Conservation (phyloP, 768 basidiomycete genomes). For the Pluteus cervinus region DNA sequence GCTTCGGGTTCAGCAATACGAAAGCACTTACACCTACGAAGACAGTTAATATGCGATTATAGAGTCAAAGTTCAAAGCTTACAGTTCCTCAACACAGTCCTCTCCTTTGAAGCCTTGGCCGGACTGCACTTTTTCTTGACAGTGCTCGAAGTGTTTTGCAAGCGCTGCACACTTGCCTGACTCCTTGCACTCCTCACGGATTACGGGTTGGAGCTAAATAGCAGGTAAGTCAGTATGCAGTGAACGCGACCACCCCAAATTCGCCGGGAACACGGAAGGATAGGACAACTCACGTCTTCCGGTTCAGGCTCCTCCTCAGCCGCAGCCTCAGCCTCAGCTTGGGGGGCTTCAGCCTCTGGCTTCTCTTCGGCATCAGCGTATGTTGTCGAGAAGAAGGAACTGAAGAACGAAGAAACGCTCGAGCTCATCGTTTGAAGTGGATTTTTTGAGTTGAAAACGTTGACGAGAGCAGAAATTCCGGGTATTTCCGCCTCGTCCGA, state of each 20-base stretch:
- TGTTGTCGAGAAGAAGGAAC: slow-evolving; percentile 37
- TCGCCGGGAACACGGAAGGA: not conserved
- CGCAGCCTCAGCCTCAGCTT: slow-evolving; percentile 55
- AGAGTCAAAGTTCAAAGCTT: slow-evolving; percentile 19
- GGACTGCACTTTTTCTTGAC: slow-evolving; percentile 78
- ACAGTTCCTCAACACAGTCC: slow-evolving; percentile 92
- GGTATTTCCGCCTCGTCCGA: slow-evolving; percentile 1
- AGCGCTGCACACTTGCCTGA: slow-evolving; percentile 59
- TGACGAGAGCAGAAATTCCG: slow-evolving; percentile 2
- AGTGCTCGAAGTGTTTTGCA: slow-evolving; percentile 84
- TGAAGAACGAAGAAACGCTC: slow-evolving; percentile 36
- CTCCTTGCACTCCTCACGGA: slow-evolving; percentile 74
- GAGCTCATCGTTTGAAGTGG: slow-evolving; percentile 36
- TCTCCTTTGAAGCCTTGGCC: slow-evolving; percentile 86
- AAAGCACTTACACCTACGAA: slow-evolving; percentile 17
- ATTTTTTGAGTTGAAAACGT: slow-evolving; percentile 8
- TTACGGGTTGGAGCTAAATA: slow-evolving; percentile 53
- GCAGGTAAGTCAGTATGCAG: not conserved
- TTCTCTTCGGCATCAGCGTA: slow-evolving; percentile 40
- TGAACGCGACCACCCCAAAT: slow-evolving; percentile 1
- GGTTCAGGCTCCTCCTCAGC: slow-evolving; percentile 49
- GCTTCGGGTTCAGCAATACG: not conserved
- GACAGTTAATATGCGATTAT: slow-evolving; percentile 8
- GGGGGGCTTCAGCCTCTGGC: slow-evolving; percentile 17
- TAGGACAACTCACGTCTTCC: slow-evolving; percentile 65